Percentiles rank a stretch among this genome's conserved stretches.
These are phyloP conservation scores for Chaetomiaceae sp. DNA, from an alignment of 2,329 filamentous ascomycete genomes.

Conservation along the genomic window DNA sequence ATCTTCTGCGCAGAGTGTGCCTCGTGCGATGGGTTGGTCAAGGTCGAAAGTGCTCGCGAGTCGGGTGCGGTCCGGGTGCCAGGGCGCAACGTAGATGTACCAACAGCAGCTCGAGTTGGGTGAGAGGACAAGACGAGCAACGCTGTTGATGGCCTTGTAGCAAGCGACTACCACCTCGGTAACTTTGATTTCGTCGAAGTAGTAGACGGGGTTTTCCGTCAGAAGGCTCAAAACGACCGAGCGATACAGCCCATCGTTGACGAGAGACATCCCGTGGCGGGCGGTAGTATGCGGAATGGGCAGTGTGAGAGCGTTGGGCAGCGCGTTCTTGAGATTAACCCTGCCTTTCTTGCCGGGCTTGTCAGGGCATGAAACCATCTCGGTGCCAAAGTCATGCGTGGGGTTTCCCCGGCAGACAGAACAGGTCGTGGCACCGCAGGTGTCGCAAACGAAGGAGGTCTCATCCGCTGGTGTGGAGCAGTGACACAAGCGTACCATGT, in stretches of 20 bases:
- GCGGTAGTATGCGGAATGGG: neutral
- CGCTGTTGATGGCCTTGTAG: conserved; percentile 16
- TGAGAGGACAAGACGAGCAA: conserved; percentile 18
- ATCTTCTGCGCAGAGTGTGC: neutral
- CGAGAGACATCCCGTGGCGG: neutral
- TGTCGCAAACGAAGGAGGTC: conserved; percentile 33
- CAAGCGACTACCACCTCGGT: conserved; percentile 19
- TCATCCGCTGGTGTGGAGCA: conserved; percentile 24
- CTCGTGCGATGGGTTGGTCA: conserved; percentile 11
- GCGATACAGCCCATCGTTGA: neutral
- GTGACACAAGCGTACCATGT: conserved; percentile 17
- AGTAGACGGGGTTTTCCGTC: neutral
- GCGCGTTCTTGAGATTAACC: conserved; percentile 5
- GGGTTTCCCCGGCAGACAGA: conserved; percentile 37
- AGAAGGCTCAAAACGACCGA: conserved; percentile 3
- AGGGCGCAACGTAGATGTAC: conserved; percentile 20
- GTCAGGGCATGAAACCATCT: neutral
- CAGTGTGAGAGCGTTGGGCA: conserved; percentile 1
- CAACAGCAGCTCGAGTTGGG: neutral
- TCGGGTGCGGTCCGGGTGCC: neutral
- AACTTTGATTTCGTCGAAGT: conserved; percentile 18
- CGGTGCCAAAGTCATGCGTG: conserved; percentile 27
- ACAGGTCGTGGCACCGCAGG: conserved; percentile 36
- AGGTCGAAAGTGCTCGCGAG: conserved; percentile 12
- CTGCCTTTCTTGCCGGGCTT: conserved; percentile 10